These are phyloP conservation scores for Lumnitzera racemosa DNA, from an alignment of 345 rosid species.

Conservation along the genomic window DNA sequence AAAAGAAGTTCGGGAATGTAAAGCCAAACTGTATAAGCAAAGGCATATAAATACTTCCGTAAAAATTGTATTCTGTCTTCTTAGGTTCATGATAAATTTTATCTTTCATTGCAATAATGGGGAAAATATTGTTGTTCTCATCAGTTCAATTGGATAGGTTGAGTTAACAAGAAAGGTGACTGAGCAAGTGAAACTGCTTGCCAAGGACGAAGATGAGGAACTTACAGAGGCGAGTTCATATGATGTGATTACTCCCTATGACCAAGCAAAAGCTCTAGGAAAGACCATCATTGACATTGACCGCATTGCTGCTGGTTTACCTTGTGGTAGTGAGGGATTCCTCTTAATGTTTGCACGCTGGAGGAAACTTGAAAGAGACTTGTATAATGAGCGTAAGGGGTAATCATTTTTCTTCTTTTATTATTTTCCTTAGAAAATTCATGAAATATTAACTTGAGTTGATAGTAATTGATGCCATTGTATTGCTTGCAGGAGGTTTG, in stretches of 20 bases:
- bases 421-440: neutral
- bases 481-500: slow-evolving; percentile 75
- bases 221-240: slow-evolving; percentile 56
- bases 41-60: no score
- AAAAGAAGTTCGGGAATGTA: no score
- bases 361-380: slow-evolving; percentile 97
- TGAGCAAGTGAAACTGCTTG: slow-evolving; percentile 84
- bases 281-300: slow-evolving; percentile 91
- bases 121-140: neutral
- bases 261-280: slow-evolving; percentile 99
- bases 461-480: slow-evolving; percentile 2
- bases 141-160: slow-evolving; percentile 33
- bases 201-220: slow-evolving; percentile 84
- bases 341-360: slow-evolving; percentile 99
- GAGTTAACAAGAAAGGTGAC: slow-evolving; percentile 86
- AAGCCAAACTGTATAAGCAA: no score
- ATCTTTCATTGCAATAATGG: neutral
- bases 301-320: slow-evolving; percentile 97
- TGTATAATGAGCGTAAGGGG: slow-evolving; percentile 95
- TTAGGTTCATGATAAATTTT: no score
- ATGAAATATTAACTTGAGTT: neutral
- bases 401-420: slow-evolving; percentile 14
- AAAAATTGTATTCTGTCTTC: no score
- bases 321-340: slow-evolving; percentile 99
- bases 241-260: slow-evolving; percentile 70